phyloP scores from a whole-genome alignment of 2,329 filamentous ascomycete genomes.

The Ciborinia camelliae region DNA sequence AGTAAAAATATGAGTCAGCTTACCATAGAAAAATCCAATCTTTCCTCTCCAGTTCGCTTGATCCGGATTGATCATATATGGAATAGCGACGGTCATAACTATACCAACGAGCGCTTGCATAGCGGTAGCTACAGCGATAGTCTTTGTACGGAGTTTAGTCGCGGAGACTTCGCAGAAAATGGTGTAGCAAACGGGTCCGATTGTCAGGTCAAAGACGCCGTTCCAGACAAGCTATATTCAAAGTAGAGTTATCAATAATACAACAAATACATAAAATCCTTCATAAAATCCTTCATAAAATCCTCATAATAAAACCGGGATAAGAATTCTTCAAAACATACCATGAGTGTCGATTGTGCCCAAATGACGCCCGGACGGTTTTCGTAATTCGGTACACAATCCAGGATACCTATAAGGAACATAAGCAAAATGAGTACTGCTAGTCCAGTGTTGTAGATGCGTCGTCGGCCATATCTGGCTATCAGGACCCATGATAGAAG shows the following conservation, averaged over 20 bases:
- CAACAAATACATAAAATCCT: too few relatives aligned
- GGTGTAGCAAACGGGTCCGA: constrained; percentile 42
- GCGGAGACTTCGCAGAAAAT: constrained; percentile 45
- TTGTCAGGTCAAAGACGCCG: constrained; percentile 27
- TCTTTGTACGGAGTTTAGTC: constrained; percentile 40
- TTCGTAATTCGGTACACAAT: constrained; percentile 38
- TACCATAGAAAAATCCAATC: constrained; percentile 35
- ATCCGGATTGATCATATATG: constrained; percentile 39
- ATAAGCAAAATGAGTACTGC: constrained; percentile 51
- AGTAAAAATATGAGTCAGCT: not conserved
- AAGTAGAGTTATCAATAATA: not conserved
- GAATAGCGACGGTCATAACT: constrained; percentile 30
- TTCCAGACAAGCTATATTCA: constrained; percentile 26
- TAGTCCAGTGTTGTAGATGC: constrained; percentile 59
- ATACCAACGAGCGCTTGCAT: constrained; percentile 25
- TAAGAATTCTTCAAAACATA: constrained; percentile 32
- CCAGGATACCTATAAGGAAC: constrained; percentile 43
- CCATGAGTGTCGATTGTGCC: constrained; percentile 27
- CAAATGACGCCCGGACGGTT: constrained; percentile 26
- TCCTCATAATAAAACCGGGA: constrained; percentile 29
- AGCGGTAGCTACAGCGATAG: constrained; percentile 30
- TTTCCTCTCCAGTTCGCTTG: constrained; percentile 34
- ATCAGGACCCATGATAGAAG: constrained; percentile 65
- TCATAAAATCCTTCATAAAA: not conserved
- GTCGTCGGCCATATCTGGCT: constrained; percentile 57